Percentiles rank a stretch among this genome's conserved stretches.
Evolutionary conservation across 257 asterid species (phyloP).

Genomic region (Solanum corneliomulleri): DNA sequence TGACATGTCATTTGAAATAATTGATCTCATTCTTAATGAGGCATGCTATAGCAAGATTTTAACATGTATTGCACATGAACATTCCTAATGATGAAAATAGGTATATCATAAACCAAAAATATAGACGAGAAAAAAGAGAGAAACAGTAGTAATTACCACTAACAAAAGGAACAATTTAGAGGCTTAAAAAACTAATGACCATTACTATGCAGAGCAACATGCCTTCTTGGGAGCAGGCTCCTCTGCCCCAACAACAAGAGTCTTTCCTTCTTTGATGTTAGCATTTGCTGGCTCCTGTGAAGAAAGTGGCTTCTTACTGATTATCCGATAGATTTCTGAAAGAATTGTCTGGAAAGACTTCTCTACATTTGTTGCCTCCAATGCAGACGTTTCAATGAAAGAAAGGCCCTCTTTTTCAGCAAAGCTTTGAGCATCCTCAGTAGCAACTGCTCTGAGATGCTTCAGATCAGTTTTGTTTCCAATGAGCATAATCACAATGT

Average conservation of each 20-base stretch:
- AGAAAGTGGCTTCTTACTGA: constrained; percentile 76
- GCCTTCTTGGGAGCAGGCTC: constrained; percentile 43
- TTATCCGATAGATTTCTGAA: constrained; percentile 69
- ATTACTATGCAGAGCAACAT: constrained; percentile 66
- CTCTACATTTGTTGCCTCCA: constrained; percentile 86
- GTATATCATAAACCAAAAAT: not conserved
- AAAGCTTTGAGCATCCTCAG: constrained; percentile 88
- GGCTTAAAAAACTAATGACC: not conserved
- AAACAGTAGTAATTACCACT: not conserved
- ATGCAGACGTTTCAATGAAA: constrained; percentile 81
- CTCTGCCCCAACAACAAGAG: constrained; percentile 66
- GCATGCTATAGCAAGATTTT: not conserved
- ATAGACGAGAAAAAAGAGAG: not conserved
- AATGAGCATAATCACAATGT: constrained; percentile 81
- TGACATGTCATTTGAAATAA: not conserved
- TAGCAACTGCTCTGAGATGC: constrained; percentile 84
- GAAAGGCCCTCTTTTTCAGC: constrained; percentile 88
- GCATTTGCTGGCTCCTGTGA: constrained; percentile 50
- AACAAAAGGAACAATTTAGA: not conserved
- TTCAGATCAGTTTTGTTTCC: constrained; percentile 86
- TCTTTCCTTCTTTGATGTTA: constrained; percentile 66
- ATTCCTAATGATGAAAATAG: not conserved
- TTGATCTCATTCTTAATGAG: not conserved
- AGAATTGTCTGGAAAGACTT: constrained; percentile 77
- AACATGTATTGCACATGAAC: not conserved